Percentiles rank a stretch among this genome's conserved stretches.
phyloP scores from a whole-genome alignment of 257 asterid species.

The Nyctanthes arbortristis region DNA sequence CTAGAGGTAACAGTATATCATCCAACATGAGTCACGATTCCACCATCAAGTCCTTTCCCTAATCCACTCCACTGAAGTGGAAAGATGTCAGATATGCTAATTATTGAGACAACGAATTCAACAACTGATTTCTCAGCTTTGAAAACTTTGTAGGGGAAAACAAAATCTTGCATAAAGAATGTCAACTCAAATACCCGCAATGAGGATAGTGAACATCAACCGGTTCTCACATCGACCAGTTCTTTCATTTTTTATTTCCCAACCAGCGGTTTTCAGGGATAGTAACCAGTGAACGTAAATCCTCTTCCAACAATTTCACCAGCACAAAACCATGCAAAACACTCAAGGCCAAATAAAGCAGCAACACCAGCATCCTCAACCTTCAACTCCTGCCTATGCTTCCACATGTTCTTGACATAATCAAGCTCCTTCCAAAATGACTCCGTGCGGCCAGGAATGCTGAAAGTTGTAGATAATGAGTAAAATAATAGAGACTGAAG shows the following conservation, averaged over 20 bases:
- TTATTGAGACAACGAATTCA: slow-evolving; percentile 38
- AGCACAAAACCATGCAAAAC: slow-evolving; percentile 95
- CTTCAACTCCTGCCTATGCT: slow-evolving; percentile 69
- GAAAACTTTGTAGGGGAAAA: slow-evolving; percentile 38
- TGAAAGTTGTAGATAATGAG: slow-evolving; percentile 27
- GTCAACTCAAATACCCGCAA: slow-evolving; percentile 25
- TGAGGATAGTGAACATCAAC: slow-evolving; percentile 26
- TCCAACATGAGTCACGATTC: slow-evolving; percentile 3
- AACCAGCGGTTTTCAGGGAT: slow-evolving; percentile 48
- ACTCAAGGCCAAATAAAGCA: slow-evolving; percentile 84
- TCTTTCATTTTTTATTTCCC: too few species aligned
- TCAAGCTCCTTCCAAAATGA: slow-evolving; percentile 84
- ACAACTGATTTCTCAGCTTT: slow-evolving; percentile 47
- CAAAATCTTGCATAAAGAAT: slow-evolving; percentile 34
- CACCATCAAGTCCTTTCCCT: slow-evolving; percentile 26
- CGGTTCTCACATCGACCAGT: slow-evolving; percentile 20
- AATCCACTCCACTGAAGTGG: slow-evolving; percentile 26
- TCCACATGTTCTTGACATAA: slow-evolving; percentile 79
- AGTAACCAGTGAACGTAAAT: slow-evolving; percentile 86
- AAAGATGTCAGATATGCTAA: slow-evolving; percentile 20
- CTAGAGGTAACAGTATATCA: slow-evolving; percentile 16
- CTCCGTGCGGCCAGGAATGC: slow-evolving; percentile 84
- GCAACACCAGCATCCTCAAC: slow-evolving; percentile 92
- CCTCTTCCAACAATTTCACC: slow-evolving; percentile 98
- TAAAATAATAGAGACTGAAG: neutral